Base-by-base conservation (phyloP, 2,329 filamentous ascomycete genomes). In the Phyllosticta capitalensis region DNA sequence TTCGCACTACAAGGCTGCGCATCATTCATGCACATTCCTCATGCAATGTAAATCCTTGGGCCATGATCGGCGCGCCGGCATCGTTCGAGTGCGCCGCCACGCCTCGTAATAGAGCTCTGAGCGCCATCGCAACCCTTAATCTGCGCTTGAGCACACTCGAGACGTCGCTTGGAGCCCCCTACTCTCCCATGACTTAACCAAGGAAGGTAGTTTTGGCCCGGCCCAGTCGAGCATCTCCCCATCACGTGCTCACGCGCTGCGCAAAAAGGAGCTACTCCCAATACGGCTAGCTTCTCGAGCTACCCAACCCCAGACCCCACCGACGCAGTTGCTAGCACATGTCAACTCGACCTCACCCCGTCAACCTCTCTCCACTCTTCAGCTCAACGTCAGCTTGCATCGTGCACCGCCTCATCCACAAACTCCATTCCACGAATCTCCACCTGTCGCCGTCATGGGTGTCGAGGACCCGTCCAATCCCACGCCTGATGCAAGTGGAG, bases 291-390 rank as follows among this genome's bases (percentile, higher is more conserved):
- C 19, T 58, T 58, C 52, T 52, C 56, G 49, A 56, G 30, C 55
- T 21, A 14, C 19, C 54, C 33, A 45, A 50, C 49, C 49, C 55
- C 50, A 45, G 20, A 33, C 55, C 24, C 19, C 10, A 22, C 50
- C 20, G n/a, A 26, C 50, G 51, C 54, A 51, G n/a, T n/a, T 14
- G 14, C 38, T 14, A 45, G 38, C 56, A 59, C 22, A 30, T 51
- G 38, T 59, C 56, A 52, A 59, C 56, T 30, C 38, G 33, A 54
- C 56, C 54, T 59, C 56, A 59, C 54, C 52, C n/a, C 19, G 33
- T 28, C 38, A 22, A 49, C 19, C 38, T 59, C 52, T 54, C 56
- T 51, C 54, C 30, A 28, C 33, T 58, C n/a, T n/a, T 26, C 24
- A 52, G 33, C 56, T 51, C 56, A 52, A 54, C 56, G 54, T 53